Evolutionary conservation across 2,329 filamentous ascomycete species (phyloP).

Genomic region (Ophiostoma fasciatum): DNA sequence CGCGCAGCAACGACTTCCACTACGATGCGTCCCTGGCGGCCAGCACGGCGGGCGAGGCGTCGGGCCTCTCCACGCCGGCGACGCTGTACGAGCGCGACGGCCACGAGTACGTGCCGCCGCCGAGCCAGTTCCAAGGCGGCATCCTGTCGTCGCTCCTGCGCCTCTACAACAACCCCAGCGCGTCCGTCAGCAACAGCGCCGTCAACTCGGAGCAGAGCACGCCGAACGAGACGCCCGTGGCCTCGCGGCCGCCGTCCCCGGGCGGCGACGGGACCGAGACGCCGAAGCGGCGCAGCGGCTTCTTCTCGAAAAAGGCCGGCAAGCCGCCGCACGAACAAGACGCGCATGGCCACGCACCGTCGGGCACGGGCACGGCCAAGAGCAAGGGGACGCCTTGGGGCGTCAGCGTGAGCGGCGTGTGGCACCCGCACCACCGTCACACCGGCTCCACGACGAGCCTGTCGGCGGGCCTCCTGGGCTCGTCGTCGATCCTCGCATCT

Average conservation of each 20-base stretch:
- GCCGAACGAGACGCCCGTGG: constrained; percentile 26
- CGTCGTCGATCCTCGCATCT: constrained; percentile 35
- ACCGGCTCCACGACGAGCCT: constrained; percentile 18
- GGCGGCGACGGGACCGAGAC: constrained; percentile 14
- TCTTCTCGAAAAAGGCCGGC: constrained; percentile 27
- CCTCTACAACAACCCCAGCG: constrained; percentile 40
- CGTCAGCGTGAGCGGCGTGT: too few relatives aligned
- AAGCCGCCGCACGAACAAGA: constrained; percentile 18
- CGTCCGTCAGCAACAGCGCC: constrained; percentile 14
- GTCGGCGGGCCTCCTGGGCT: constrained; percentile 36
- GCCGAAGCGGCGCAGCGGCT: constrained; percentile 21
- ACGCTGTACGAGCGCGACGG: constrained; percentile 43
- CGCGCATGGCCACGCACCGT: too few relatives aligned
- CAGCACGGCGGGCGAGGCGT: constrained; percentile 9
- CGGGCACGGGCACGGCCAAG: neutral
- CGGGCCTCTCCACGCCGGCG: constrained; percentile 22
- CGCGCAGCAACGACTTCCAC: constrained; percentile 3
- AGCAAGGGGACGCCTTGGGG: constrained; percentile 6
- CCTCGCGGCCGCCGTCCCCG: constrained; percentile 28
- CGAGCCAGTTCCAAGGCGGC: constrained; percentile 55
- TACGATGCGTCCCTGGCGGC: constrained; percentile 10
- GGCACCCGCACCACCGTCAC: constrained; percentile 7
- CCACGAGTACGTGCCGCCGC: constrained; percentile 48
- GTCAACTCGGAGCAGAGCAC: constrained; percentile 27
- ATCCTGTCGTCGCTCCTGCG: constrained; percentile 60